A percentile compares a stretch with the other conserved stretches of the same genome.
These are phyloP conservation scores for Ophiostoma perfectum DNA, from an alignment of 2,329 filamentous ascomycete species.

Conservation along the genomic window DNA sequence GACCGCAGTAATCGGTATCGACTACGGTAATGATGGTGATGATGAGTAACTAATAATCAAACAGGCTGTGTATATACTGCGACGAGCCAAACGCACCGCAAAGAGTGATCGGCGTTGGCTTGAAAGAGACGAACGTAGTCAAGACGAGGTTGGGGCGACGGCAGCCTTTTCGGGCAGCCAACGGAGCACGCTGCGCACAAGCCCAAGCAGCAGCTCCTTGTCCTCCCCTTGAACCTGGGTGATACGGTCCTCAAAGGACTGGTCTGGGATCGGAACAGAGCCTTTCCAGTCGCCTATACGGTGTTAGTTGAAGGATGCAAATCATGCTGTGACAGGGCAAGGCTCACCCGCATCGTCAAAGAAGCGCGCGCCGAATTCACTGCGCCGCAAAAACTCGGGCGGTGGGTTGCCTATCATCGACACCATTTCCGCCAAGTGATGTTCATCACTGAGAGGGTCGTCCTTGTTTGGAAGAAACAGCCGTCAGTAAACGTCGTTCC, in stretches of 20 bases:
- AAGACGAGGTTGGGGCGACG: no score
- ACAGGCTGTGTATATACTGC: no score
- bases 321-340: background rate
- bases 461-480: slow-evolving; percentile 2
- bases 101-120: no score
- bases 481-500: slow-evolving; percentile 2
- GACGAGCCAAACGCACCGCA: no score
- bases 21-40: no score
- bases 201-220: slow-evolving; percentile 4
- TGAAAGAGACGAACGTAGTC: no score
- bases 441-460: background rate
- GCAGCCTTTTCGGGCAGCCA: background rate
- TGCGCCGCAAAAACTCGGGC: background rate
- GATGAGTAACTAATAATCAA: no score
- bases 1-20: no score
- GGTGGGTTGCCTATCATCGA: slow-evolving; percentile 8
- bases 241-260: background rate
- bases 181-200: slow-evolving; percentile 10
- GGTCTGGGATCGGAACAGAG: slow-evolving; percentile 6
- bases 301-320: slow-evolving; percentile 1
- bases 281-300: slow-evolving; percentile 1
- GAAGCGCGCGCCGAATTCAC: slow-evolving; percentile 1
- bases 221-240: slow-evolving; percentile 5
- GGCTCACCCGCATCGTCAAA: slow-evolving; percentile 5
- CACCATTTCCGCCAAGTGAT: slow-evolving; percentile 6